These are phyloP conservation scores for Haplosporangium sp. DNA, from an alignment of 371 early-diverging fungal species.

Conservation along the genomic window DNA sequence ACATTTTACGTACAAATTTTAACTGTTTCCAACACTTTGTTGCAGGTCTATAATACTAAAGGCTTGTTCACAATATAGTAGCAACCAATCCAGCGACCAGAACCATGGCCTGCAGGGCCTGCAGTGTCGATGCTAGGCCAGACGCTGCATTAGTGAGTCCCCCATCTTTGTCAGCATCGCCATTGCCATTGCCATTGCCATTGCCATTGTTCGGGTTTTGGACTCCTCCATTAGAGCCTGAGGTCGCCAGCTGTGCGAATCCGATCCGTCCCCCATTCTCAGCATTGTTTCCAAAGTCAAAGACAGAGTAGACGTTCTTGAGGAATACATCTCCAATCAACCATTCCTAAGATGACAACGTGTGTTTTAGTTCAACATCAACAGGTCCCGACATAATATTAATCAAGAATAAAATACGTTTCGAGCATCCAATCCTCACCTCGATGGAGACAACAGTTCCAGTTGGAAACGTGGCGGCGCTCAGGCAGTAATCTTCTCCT, in stretches of 20 bases:
- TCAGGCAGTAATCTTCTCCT: conserved; percentile 12
- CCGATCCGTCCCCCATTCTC: conserved; percentile 31
- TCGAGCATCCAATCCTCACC: background rate
- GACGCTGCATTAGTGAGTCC: background rate
- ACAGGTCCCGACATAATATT: no score
- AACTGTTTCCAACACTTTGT: no score
- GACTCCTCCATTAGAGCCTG: background rate
- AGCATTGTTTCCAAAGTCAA: conserved; percentile 41
- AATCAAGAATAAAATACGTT: no score
- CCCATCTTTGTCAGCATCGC: background rate
- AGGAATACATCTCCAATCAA: conserved; percentile 39
- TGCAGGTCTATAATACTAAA: no score
- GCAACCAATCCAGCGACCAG: background rate
- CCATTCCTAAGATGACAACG: conserved; percentile 12
- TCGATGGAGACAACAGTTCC: conserved; percentile 1
- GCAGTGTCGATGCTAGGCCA: background rate
- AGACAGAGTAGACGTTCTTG: conserved; percentile 43
- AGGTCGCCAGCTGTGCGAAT: conserved; percentile 21
- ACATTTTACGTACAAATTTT: no score
- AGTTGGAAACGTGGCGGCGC: conserved; percentile 39
- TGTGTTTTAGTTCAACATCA: no score
- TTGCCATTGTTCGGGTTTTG: background rate
- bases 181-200: background rate
- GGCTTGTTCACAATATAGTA: background rate
- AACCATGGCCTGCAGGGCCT: conserved; percentile 5